These are phyloP conservation scores for Aspergillus nidulans DNA, from an alignment of 495 filamentous ascomycete species.

Conservation along the genomic window DNA sequence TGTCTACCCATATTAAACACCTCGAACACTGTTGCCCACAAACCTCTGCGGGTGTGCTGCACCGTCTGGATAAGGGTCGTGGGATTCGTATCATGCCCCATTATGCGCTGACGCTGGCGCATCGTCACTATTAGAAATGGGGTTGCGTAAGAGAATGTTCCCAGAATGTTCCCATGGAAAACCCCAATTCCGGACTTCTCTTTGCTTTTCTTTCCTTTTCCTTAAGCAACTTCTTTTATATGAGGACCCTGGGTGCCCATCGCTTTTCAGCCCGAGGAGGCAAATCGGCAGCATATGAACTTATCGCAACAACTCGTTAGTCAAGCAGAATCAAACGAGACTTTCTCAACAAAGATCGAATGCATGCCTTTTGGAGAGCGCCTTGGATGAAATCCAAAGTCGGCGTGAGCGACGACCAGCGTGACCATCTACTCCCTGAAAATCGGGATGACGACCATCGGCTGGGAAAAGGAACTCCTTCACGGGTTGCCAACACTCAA, in stretches of 20 bases:
- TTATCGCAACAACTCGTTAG: too few relatives aligned
- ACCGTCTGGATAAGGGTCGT: neutral
- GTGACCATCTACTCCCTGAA: neutral
- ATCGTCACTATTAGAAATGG: slow-evolving; percentile 4
- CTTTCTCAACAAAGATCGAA: neutral
- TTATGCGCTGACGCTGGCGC: neutral
- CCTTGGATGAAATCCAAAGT: slow-evolving; percentile 6
- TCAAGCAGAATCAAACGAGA: too few relatives aligned
- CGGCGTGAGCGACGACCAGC: slow-evolving; percentile 5
- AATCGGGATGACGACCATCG: neutral
- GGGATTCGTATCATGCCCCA: neutral
- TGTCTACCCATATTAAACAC: neutral
- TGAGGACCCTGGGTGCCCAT: neutral
- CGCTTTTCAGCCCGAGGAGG: neutral
- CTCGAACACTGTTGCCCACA: neutral
- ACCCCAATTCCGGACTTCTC: neutral
- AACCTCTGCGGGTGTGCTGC: neutral
- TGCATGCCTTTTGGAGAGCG: slow-evolving; percentile 6
- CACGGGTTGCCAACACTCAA: neutral
- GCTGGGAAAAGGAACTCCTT: neutral
- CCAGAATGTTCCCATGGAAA: neutral
- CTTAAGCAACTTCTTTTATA: neutral
- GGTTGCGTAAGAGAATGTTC: slow-evolving; percentile 7
- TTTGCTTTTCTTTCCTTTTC: slow-evolving; percentile 10
- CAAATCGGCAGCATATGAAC: neutral